Percentiles rank a stretch among this genome's conserved stretches.
Conservation (phyloP, 306 rosid genomes). For the Quercus cerris region DNA sequence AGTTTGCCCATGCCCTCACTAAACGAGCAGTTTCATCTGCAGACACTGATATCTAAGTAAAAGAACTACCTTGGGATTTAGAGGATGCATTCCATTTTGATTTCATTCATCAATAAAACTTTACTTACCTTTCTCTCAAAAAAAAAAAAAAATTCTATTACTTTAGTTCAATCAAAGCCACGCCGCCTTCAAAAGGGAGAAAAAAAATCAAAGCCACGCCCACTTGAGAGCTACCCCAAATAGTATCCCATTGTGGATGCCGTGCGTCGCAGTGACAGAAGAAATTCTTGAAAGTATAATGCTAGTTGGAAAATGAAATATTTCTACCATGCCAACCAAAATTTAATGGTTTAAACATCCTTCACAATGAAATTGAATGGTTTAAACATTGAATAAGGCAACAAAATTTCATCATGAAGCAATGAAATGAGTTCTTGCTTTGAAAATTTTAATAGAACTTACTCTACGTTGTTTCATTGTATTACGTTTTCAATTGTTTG, state of each 20-base stretch:
- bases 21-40: too few relatives aligned
- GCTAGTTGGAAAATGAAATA: slow-evolving; percentile 67
- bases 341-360: too few relatives aligned
- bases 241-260: slow-evolving; percentile 33
- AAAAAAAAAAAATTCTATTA: too few relatives aligned
- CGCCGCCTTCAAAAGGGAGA: too few relatives aligned
- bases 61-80: too few relatives aligned
- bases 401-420: slow-evolving; percentile 30
- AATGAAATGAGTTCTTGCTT: not conserved
- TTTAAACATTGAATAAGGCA: slow-evolving; percentile 53
- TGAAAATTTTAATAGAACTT: slow-evolving; percentile 4
- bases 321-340: slow-evolving; percentile 20
- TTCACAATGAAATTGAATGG: slow-evolving; percentile 19
- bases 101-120: too few relatives aligned
- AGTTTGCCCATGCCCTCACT: too few relatives aligned
- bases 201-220: slow-evolving; percentile 3
- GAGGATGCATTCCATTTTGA: too few relatives aligned
- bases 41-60: too few relatives aligned
- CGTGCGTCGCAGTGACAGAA: slow-evolving; percentile 37
- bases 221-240: slow-evolving; percentile 16
- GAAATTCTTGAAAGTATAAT: slow-evolving; percentile 63
- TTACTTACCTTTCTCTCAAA: too few relatives aligned
- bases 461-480: not conserved
- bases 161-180: slow-evolving; percentile 11
- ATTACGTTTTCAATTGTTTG: too few relatives aligned